A percentile compares a stretch with the other conserved stretches of the same genome.
Conservation (phyloP, 75 land plant species). For the Sequoiadendron giganteum region DNA sequence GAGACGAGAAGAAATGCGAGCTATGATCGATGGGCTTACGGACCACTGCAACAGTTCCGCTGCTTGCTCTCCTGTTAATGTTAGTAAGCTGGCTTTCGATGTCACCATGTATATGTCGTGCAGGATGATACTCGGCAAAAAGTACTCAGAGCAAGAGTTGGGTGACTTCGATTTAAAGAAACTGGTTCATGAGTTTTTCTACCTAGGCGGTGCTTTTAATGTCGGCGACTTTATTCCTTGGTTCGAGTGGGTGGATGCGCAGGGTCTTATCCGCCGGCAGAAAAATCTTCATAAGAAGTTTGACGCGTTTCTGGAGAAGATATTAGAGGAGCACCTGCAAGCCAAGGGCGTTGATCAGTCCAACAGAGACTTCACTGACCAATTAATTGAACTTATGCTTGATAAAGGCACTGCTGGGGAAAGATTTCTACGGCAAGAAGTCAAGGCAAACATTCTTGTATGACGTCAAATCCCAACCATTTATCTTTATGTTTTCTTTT, state of each 20-base stretch:
- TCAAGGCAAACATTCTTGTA: background rate
- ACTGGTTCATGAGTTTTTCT: background rate
- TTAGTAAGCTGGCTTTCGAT: background rate
- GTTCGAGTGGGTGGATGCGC: background rate
- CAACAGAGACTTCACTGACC: background rate
- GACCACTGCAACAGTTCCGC: no score
- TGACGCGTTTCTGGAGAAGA: background rate
- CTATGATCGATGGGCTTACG: conserved; percentile 12
- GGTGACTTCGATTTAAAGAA: background rate
- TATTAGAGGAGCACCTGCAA: background rate
- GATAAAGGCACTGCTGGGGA: background rate
- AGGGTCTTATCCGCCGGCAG: background rate
- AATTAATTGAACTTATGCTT: background rate
- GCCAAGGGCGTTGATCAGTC: background rate
- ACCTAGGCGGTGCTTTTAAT: background rate
- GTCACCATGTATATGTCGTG: background rate
- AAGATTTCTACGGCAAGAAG: background rate
- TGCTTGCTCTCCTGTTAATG: background rate
- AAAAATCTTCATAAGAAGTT: background rate
- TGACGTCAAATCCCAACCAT: no score
- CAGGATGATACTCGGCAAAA: background rate
- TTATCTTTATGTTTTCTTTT: background rate
- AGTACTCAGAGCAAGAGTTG: background rate
- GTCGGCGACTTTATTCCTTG: background rate
- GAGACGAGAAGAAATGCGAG: background rate